phyloP scores from a whole-genome alignment of 352 stramenopile genomes.

The Globisporangium lucens region DNA sequence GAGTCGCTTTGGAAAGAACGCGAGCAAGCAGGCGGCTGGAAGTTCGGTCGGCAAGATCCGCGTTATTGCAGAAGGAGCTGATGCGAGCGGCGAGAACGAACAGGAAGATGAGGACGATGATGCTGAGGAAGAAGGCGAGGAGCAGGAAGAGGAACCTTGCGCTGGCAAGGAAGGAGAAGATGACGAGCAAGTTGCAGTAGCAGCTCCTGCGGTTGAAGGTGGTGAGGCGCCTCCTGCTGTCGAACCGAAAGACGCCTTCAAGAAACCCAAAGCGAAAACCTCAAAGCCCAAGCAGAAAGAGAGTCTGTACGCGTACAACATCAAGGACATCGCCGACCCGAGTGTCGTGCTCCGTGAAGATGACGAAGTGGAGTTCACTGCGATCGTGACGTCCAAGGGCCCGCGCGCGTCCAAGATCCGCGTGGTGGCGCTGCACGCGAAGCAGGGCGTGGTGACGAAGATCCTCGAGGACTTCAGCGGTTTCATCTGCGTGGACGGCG shows the following conservation, averaged over 20 bases:
- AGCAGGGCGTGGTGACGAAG: slow-evolving; percentile 52
- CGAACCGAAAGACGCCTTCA: background rate
- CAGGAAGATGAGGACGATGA: slow-evolving; percentile 16
- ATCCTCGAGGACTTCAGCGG: slow-evolving; percentile 52
- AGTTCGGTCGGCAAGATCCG: slow-evolving; percentile 64
- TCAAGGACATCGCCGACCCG: slow-evolving; percentile 61
- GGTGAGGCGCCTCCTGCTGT: slow-evolving; percentile 12
- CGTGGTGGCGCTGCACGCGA: slow-evolving; percentile 48
- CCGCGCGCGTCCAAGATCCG: slow-evolving; percentile 52
- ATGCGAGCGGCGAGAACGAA: slow-evolving; percentile 12
- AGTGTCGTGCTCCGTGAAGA: slow-evolving; percentile 60
- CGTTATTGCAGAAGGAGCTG: slow-evolving; percentile 10
- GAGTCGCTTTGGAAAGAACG: slow-evolving; percentile 33
- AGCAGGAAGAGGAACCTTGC: slow-evolving; percentile 18
- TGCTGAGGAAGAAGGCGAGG: slow-evolving; percentile 22
- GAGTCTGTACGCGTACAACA: slow-evolving; percentile 52
- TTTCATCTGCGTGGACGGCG: slow-evolving; percentile 47
- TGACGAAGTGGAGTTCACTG: slow-evolving; percentile 68
- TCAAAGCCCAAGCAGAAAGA: slow-evolving; percentile 13
- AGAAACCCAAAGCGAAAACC: slow-evolving; percentile 19
- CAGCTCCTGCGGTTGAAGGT: background rate
- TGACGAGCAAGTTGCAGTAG: background rate
- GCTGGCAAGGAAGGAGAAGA: slow-evolving; percentile 14
- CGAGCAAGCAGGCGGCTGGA: slow-evolving; percentile 27
- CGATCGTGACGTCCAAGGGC: slow-evolving; percentile 41